Percentiles rank a stretch among this genome's conserved stretches.
phyloP scores from a whole-genome alignment of 345 rosid species.

The Eutrema japonicum region DNA sequence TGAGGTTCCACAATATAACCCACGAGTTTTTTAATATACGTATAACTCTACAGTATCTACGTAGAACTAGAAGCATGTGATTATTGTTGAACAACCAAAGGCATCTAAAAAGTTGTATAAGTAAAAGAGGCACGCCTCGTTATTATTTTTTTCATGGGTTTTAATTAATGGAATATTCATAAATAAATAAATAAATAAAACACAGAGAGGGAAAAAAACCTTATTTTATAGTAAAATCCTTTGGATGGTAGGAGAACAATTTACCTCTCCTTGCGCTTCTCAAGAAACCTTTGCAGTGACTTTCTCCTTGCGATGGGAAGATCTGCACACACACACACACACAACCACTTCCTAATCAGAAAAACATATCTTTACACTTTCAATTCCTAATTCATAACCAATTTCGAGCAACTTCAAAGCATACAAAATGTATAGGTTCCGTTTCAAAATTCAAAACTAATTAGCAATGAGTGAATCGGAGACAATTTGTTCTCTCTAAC shows the following conservation, averaged over 20 bases:
- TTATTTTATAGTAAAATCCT: slow-evolving; percentile 6
- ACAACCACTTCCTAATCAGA: background rate
- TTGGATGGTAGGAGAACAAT: slow-evolving; percentile 32
- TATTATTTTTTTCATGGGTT: background rate
- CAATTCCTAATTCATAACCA: background rate
- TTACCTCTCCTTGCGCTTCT: slow-evolving; percentile 93
- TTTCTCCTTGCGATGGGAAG: slow-evolving; percentile 71
- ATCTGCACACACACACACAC: slow-evolving; percentile 49
- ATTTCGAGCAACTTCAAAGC: background rate
- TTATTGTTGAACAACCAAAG: slow-evolving; percentile 23
- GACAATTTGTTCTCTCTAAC: background rate
- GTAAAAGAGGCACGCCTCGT: background rate
- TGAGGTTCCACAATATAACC: background rate
- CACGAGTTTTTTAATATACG: background rate
- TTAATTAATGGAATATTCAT: background rate
- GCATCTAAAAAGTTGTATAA: slow-evolving; percentile 1
- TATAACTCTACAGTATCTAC: slow-evolving; percentile 1
- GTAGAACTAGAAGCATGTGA: slow-evolving; percentile 22
- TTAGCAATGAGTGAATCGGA: background rate
- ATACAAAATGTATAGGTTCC: background rate
- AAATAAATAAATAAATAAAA: background rate
- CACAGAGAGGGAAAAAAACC: slow-evolving; percentile 1
- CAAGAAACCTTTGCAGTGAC: slow-evolving; percentile 84
- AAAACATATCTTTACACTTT: background rate
- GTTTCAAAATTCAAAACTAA: background rate